Evolutionary conservation across 2,329 filamentous ascomycete species (phyloP), one percentile per base, ranked within the genome.

Genomic region (Fusarium subtropicale): DNA sequence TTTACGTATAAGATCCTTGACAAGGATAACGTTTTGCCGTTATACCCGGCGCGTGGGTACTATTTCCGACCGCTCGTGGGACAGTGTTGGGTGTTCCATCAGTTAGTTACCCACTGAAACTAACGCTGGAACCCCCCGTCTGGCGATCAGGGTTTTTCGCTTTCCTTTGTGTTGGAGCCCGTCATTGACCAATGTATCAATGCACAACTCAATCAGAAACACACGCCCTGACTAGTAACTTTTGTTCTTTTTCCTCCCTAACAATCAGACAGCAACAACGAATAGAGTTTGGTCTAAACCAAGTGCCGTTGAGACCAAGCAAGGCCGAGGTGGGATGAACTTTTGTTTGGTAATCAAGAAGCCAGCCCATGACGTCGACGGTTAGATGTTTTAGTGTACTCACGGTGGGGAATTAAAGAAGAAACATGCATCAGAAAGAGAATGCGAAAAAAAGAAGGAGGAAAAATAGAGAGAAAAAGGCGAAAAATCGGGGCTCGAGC

Each of bases 111-210:
- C 45, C 48, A 60, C n/a, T 10, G 36, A n/a, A 41, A 33, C 46
- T 60, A 73, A 66, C 46, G 62, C 50, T 44, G 16, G n/a, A 13
- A n/a, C 20, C n/a, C 24, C 22, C 48, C 18, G 39, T 56, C 57
- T 54, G 69, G 20, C 48, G 71, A 73, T 74, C 68, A 71, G 60
- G 70, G 51, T 50, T 60, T 67, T 60, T 58, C 45, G 45, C 50
- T 48, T 41, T 60, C 41, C 44, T 24, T 38, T 39, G 41, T 62
- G 46, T 56, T 56, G 52, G 63, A 54, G 28, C 28, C 28, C 28
- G 64, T 70, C 58, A 64, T 67, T 38, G 55, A 71, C 56, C 52
- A 55, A 66, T 45, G 54, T 36, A 45, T 22, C 56, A 34, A 36
- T 26, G 42, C 45, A 54, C 47, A 22, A 38, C 46, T 31, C 30